A percentile compares a stretch with the other conserved stretches of the same genome.
These are phyloP conservation scores for Leccinum subspadiceum DNA, from an alignment of 1,284 basidiomycete genomes.

Conservation along the genomic window DNA sequence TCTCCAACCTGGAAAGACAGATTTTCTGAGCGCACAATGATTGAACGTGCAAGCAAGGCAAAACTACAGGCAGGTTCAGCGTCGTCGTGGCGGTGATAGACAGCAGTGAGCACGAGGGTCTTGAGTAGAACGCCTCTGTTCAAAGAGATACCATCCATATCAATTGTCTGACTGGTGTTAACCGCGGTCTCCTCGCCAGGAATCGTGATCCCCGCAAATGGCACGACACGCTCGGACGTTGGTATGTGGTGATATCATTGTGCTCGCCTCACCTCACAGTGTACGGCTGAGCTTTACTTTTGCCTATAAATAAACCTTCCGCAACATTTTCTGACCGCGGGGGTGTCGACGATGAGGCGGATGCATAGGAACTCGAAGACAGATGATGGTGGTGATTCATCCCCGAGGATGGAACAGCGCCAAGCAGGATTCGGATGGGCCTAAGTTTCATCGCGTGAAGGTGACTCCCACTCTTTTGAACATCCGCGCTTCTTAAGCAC, in stretches of 20 bases:
- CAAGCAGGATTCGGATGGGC: too few species aligned
- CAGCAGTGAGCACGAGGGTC: slow-evolving; percentile 8
- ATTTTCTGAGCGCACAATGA: slow-evolving; percentile 14
- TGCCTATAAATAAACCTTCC: too few species aligned
- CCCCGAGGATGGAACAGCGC: too few species aligned
- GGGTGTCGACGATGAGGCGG: too few species aligned
- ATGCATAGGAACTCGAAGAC: too few species aligned
- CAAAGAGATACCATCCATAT: slow-evolving; percentile 10
- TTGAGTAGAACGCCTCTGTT: slow-evolving; percentile 13
- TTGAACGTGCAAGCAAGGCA: not conserved
- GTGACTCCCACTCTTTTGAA: too few species aligned
- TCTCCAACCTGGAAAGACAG: slow-evolving; percentile 12
- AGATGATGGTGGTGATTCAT: too few species aligned
- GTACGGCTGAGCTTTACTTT: too few species aligned
- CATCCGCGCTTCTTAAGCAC: too few species aligned
- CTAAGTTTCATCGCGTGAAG: too few species aligned
- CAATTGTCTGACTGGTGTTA: slow-evolving; percentile 7
- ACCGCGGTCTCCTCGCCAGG: not conserved
- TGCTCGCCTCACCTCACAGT: not conserved
- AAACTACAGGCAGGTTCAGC: too few species aligned
- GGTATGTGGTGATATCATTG: not conserved
- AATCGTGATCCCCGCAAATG: not conserved
- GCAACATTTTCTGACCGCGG: too few species aligned
- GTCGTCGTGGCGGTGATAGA: slow-evolving; percentile 5
- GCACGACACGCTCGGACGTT: not conserved